These are phyloP conservation scores for Epichloe elymi DNA, from an alignment of 2,329 filamentous ascomycete genomes.

Conservation along the genomic window DNA sequence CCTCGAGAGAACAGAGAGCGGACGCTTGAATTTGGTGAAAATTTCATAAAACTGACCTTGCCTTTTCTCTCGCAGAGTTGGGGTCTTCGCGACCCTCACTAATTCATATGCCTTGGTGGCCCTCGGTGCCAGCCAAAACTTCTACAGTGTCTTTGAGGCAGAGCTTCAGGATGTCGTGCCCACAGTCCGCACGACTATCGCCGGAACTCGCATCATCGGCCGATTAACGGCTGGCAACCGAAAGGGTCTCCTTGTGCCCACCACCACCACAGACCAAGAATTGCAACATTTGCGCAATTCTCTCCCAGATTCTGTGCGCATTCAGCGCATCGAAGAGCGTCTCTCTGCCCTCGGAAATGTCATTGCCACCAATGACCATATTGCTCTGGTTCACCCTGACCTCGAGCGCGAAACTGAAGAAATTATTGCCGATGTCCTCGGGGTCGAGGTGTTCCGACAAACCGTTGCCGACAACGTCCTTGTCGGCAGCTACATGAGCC, in stretches of 20 bases:
- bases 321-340: slow-evolving; percentile 95
- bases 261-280: slow-evolving; percentile 93
- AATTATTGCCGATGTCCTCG: slow-evolving; percentile 89
- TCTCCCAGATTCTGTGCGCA: slow-evolving; percentile 80
- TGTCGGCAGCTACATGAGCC: slow-evolving; percentile 89
- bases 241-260: slow-evolving; percentile 91
- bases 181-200: slow-evolving; percentile 92
- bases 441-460: slow-evolving; percentile 83
- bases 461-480: slow-evolving; percentile 96
- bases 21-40: neutral
- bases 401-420: slow-evolving; percentile 97
- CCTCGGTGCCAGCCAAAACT: slow-evolving; percentile 93
- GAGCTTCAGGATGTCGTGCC: slow-evolving; percentile 96
- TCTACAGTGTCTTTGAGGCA: slow-evolving; percentile 97
- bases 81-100: slow-evolving; percentile 91
- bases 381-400: slow-evolving; percentile 90
- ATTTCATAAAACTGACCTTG: neutral
- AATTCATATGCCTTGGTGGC: slow-evolving; percentile 95
- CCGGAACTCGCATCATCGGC: slow-evolving; percentile 90
- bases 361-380: slow-evolving; percentile 92
- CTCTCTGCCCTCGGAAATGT: slow-evolving; percentile 93
- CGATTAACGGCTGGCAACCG: slow-evolving; percentile 93
- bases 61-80: slow-evolving; percentile 49
- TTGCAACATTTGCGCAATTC: slow-evolving; percentile 93
- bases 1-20: neutral